Base-by-base conservation (phyloP, 2,329 filamentous ascomycete species). In the Fusarium kyushuense region DNA sequence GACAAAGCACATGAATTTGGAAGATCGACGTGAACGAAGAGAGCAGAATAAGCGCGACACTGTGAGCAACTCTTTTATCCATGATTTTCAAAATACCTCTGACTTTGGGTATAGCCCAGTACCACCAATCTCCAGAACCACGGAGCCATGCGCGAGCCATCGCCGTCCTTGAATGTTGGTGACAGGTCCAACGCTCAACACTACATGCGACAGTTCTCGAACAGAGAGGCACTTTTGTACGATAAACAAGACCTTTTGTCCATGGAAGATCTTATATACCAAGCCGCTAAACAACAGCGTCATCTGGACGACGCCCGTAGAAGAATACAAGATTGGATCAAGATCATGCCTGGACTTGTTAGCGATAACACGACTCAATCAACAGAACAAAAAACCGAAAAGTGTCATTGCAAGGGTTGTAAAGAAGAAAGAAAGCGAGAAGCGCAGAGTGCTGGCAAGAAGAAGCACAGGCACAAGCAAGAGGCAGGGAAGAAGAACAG, bases 251-350 rank as follows among this genome's bases (percentile, higher is more conserved):
- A 51, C 7, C 36, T 21, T 9, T 25, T 38, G 12, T 54, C 53
- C 6, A 32, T 59, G 7, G 65, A 71, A 40, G 62, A 61, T 32
- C 16, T 57, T 3, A 49, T 67, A 12, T 64, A 71, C 29, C 30
- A 47, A 17, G 33, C 43, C 11, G 49, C 49, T 8, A 67, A 69
- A 29, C 55, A 62, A 21, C 57, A 58, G 19, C 41, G 65, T 14
- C 55, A 56, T 19, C 23, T 54, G 13, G 54, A 57, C 17, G 65
- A 71, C 29, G 55, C 70, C 6, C 48, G 65, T 35, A 63, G 40
- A 38, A 55, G 58, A 29, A 46, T 69, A 17, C 40, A 51, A 25
- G 68, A 69, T 42, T 71, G 69, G 69, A 36, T 56, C 10, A 58
- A 51, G n/a, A 45, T 60, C 12, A 63, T 71, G 60, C 56, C 53